Percentiles rank a stretch among this genome's conserved stretches.
phyloP scores from a whole-genome alignment of 2,329 filamentous ascomycete species.

The Hymenoscyphus infarciens region DNA sequence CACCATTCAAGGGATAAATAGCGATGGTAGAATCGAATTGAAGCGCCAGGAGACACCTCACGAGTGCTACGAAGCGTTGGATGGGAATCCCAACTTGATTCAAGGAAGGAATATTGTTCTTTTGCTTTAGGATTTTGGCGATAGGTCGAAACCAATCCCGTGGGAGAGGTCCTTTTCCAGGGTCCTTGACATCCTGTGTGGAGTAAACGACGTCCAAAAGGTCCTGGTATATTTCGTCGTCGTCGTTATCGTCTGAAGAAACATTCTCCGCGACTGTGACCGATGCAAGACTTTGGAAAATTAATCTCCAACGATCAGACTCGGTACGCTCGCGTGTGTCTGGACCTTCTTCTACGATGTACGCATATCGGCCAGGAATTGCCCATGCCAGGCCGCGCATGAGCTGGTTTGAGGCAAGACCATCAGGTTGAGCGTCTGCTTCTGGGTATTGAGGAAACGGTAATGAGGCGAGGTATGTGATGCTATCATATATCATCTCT shows the following conservation, averaged over 20 bases:
- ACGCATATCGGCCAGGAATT: not conserved
- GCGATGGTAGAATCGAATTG: not conserved
- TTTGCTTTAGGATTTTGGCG: not conserved
- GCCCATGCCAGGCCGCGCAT: conserved; percentile 1
- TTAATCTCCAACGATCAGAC: not conserved
- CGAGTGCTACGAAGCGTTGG: not conserved
- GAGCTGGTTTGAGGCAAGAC: not conserved
- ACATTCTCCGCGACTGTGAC: not conserved
- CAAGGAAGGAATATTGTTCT: not conserved
- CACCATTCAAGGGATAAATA: not conserved
- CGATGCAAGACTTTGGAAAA: not conserved
- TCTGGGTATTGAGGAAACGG: not conserved
- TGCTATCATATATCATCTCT: conserved; percentile 4
- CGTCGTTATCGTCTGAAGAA: not conserved
- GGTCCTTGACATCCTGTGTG: not conserved
- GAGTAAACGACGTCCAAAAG: conserved; percentile 5
- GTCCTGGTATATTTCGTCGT: conserved; percentile 3
- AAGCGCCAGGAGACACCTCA: not conserved
- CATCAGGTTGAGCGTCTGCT: not conserved
- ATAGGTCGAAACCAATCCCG: conserved; percentile 1
- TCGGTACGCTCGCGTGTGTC: not conserved
- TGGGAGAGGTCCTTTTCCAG: not conserved
- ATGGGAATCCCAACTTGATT: not conserved
- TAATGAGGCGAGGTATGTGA: not conserved
- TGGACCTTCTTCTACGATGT: not conserved